Evolutionary conservation across 2,329 filamentous ascomycete genomes (phyloP).

Genomic region (Alternaria sp.): DNA sequence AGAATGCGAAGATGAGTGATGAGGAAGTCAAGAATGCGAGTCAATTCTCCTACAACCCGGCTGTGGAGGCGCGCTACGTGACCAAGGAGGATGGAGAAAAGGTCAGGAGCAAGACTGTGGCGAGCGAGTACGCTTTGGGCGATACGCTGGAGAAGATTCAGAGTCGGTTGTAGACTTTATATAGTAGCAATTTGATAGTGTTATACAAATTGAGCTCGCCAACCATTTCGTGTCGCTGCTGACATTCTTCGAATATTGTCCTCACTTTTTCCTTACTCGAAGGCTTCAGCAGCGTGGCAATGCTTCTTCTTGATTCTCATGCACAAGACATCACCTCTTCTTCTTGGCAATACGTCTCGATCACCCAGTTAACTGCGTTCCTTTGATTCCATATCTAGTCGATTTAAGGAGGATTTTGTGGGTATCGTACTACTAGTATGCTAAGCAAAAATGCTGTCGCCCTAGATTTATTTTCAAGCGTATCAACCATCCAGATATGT

Average conservation of each 20-base stretch:
- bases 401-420: background rate
- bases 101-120: constrained; percentile 71
- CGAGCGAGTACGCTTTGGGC: constrained; percentile 73
- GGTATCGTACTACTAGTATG: background rate
- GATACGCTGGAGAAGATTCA: constrained; percentile 76
- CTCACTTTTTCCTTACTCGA: background rate
- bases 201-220: background rate
- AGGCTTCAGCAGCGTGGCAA: background rate
- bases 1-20: constrained; percentile 65
- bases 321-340: background rate
- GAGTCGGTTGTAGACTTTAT: constrained; percentile 62
- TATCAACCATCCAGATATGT: background rate
- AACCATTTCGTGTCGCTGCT: background rate
- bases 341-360: background rate
- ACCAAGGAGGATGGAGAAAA: constrained; percentile 74
- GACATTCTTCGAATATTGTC: background rate
- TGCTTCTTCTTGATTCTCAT: background rate
- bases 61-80: constrained; percentile 85
- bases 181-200: background rate
- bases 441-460: background rate
- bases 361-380: background rate
- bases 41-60: constrained; percentile 86
- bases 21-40: constrained; percentile 69
- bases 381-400: background rate
- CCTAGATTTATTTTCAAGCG: background rate